phyloP scores from a whole-genome alignment of 331 rosid genomes.

The Quercus lobata region DNA sequence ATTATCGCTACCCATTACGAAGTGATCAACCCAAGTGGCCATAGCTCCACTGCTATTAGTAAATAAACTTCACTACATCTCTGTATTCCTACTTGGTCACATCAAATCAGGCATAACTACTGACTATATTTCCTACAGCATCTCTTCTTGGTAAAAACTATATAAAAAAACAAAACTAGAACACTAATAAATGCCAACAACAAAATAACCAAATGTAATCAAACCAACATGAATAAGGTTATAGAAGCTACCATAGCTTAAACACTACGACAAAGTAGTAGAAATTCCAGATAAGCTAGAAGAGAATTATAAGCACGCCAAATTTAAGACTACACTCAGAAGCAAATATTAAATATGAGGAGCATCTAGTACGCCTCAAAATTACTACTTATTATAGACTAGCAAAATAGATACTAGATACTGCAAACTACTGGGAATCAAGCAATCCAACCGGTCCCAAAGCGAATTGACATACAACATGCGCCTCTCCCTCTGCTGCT shows the following conservation, averaged over 20 bases:
- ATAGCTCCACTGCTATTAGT: conserved; percentile 69
- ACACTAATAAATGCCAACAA: conserved; percentile 24
- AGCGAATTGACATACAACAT: conserved; percentile 36
- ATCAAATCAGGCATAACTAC: conserved; percentile 31
- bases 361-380: conserved; percentile 66
- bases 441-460: conserved; percentile 98
- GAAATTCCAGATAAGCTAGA: conserved; percentile 47
- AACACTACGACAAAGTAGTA: conserved; percentile 50
- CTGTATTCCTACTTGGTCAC: conserved; percentile 50
- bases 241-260: conserved; percentile 60
- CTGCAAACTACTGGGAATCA: conserved; percentile 86
- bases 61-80: conserved; percentile 54
- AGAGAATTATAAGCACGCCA: conserved; percentile 57
- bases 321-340: conserved; percentile 66
- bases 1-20: conserved; percentile 74
- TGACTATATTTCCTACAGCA: conserved; percentile 29
- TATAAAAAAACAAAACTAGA: background rate
- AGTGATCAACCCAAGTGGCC: conserved; percentile 60
- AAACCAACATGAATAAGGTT: conserved; percentile 46
- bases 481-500: conserved; percentile 53
- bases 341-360: conserved; percentile 55
- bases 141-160: conserved; percentile 10
- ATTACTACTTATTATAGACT: conserved; percentile 84
- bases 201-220: conserved; percentile 36
- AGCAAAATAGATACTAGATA: conserved; percentile 73